Percentiles rank a stretch among this genome's conserved stretches.
These are phyloP conservation scores for Mycosarcoma maydis DNA, from an alignment of 1,284 basidiomycete genomes.

Conservation along the genomic window DNA sequence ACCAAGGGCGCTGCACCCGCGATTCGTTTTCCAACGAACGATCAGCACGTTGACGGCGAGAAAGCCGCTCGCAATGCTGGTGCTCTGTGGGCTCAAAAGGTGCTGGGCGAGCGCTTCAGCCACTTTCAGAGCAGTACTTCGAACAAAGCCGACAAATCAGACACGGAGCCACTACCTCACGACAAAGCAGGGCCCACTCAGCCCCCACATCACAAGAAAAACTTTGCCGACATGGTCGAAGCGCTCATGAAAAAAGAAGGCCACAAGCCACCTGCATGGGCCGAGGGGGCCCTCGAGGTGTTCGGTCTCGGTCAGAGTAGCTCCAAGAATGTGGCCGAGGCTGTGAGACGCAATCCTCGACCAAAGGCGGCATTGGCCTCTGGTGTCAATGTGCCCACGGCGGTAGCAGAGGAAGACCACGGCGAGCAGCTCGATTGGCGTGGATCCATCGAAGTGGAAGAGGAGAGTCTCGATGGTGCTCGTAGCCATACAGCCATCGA, in stretches of 20 bases:
- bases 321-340: constrained; percentile 56
- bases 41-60: constrained; percentile 43
- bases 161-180: neutral
- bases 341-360: constrained; percentile 49
- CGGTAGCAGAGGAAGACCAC: constrained; percentile 52
- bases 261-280: constrained; percentile 55
- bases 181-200: constrained; percentile 13
- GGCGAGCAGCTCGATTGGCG: constrained; percentile 10
- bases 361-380: constrained; percentile 31
- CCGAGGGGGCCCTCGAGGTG: constrained; percentile 61
- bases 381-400: constrained; percentile 44
- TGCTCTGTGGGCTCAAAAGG: constrained; percentile 59
- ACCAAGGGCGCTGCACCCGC: constrained; percentile 17
- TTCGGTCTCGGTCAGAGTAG: constrained; percentile 59
- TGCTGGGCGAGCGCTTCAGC: constrained; percentile 56
- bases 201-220: constrained; percentile 21
- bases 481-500: constrained; percentile 32
- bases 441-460: constrained; percentile 22
- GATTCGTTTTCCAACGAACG: constrained; percentile 2
- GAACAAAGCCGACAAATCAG: constrained; percentile 11
- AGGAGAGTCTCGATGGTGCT: constrained; percentile 30
- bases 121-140: constrained; percentile 19
- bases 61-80: constrained; percentile 57
- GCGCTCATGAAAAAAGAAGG: constrained; percentile 62
- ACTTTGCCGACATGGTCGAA: constrained; percentile 61